Evolutionary conservation across 2,329 filamentous ascomycete species (phyloP), one percentile per base, ranked within the genome.

Genomic region (Aspergillus brunneoviolaceus): DNA sequence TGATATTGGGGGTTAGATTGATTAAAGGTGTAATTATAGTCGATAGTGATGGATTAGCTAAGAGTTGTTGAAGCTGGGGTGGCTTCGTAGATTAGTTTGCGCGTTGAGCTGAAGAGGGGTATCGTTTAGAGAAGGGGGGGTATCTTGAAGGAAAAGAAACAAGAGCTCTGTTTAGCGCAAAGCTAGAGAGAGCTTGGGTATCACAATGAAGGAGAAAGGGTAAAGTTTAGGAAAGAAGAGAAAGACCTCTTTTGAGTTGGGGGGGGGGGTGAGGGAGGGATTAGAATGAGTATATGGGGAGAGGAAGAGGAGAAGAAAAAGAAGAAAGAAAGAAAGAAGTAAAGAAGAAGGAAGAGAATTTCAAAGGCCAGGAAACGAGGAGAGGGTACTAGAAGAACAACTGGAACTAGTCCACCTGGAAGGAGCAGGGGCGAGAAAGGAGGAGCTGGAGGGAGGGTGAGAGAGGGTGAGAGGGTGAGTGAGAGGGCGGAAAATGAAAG

Each of bases 111-210:
- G 67, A 64, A 67, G 14, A 29, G 39, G 67, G 65, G 67, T 70
- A 70, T 69, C 66, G 60, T 47, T 63, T 57, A 61, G 61, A n/a
- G 6, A 45, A 19, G n/a, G 39, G 39, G 14, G 39, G 70, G 71
- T 70, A 75, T 75, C 73, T 73, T 67, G 39, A 73, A 73, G 64
- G 70, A 65, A 68, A 66, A 63, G 65, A 70, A 67, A 64, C 63
- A 69, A 69, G 39, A 68, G 69, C 67, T 67, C 62, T 60, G 27
- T 57, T 61, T 58, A 68, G 67, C 69, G 71, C 64, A 67, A 69
- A 59, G 63, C 65, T 67, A 70, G 72, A 75, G 70, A 76, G 75
- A 76, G 76, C 73, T 73, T 72, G 72, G 73, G 75, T 74, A 75
- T 72, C 69, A 76, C 67, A 72, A 69, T 66, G 67, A 70, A 70